Base-by-base conservation (phyloP, 495 filamentous ascomycete species). In the Geopyxis carbonaria region DNA sequence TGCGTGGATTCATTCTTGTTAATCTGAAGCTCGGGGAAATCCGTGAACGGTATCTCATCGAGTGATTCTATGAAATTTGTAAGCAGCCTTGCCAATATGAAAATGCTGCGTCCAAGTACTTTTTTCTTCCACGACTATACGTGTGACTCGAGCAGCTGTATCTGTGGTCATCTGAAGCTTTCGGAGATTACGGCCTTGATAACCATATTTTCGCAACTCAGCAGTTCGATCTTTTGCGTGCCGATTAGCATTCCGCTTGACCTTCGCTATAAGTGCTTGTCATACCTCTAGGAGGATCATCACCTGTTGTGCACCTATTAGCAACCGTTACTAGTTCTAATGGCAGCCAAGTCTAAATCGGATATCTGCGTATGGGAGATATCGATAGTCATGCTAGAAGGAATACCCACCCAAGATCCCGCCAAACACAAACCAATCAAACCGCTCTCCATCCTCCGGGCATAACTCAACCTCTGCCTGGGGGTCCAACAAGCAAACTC, bases 81-180 rank as follows among this genome's bases (percentile, higher is more conserved):
- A 21, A 18, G 22, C 27, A 31, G 22, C 38, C 14, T 25, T 3
- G 30, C 25, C 18, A 33, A 33, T 28, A 27, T 9, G 9, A 34
- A 27, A 25, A 22, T 16, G 25, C 24, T 22, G 22, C 18, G 5
- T 40, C 35, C 11, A 41, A 64, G 48, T 51, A 92, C 86, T 67
- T 63, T 80, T 76, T 32, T 81, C 72, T 45, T 93, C 77, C 7
- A 86, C 70, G 11, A 95, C 78, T 55, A 91, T 72, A 42, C 91
- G 72, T 25, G 89, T 93, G 7, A 94, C 89, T 43, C 89, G 67
- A 23, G 93, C 89, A 0, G 89, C 89, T 13, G 89, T 97, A 59
- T 97, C 89, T 0, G 89, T 97, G 6, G 89, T 95, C 89, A 97
- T 95, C 60, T 97, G 89, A 48, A 85, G 73, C 11, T 86, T 83